Evolutionary conservation across 805 yeast genomes (phyloP).

Genomic region (Gaillardinia entomophila): DNA sequence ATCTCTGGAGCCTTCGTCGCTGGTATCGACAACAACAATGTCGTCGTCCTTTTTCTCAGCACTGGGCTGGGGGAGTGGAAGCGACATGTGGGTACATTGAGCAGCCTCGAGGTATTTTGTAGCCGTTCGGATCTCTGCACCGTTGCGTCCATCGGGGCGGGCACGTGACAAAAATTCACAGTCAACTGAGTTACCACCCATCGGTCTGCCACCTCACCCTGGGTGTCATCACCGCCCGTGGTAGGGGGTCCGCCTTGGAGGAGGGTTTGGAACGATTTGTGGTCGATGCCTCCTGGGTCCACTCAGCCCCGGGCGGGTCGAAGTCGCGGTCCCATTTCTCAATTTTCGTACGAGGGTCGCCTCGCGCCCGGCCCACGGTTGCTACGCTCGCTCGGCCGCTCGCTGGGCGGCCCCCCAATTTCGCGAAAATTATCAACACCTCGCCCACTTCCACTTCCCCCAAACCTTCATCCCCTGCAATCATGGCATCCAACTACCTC

Average conservation of each 20-base stretch:
- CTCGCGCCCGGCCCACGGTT: no score
- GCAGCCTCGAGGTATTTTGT: background rate
- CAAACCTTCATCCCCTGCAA: background rate
- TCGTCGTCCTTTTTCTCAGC: background rate
- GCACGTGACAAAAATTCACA: background rate
- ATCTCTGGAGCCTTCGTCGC: background rate
- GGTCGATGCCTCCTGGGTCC: no score
- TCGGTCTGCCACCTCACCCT: no score
- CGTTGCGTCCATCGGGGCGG: background rate
- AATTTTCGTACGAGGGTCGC: no score
- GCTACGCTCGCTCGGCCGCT: no score
- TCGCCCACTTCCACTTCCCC: background rate
- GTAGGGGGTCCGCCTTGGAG: no score
- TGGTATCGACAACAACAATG: background rate
- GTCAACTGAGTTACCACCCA: background rate
- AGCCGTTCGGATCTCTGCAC: no score
- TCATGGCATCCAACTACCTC: constrained; percentile 18
- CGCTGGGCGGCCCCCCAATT: no score
- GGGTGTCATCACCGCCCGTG: no score
- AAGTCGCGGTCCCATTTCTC: no score
- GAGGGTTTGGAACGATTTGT: no score
- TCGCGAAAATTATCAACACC: background rate
- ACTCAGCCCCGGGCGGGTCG: no score
- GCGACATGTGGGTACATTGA: background rate
- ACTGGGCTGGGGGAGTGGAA: background rate